phyloP scores from a whole-genome alignment of 352 stramenopile species.

The Pythium rishiriense region DNA sequence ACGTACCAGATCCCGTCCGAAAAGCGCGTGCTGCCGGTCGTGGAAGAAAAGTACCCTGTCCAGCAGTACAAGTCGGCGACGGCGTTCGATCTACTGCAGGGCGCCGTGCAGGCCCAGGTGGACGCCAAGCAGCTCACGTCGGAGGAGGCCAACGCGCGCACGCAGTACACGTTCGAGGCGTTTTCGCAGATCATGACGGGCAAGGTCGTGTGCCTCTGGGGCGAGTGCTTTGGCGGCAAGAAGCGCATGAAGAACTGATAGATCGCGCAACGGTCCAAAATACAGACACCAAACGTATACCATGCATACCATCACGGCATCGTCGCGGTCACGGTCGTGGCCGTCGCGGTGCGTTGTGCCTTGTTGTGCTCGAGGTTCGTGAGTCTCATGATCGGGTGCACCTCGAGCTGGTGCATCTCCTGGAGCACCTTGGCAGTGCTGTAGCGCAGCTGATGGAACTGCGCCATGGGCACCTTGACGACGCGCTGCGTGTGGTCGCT shows the following conservation, averaged over 20 bases:
- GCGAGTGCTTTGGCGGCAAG: constrained; percentile 85
- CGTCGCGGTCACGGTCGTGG: not conserved
- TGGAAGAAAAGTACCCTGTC: constrained; percentile 75
- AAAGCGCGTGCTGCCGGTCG: constrained; percentile 71
- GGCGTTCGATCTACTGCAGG: constrained; percentile 36
- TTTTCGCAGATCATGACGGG: constrained; percentile 79
- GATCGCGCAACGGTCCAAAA: not conserved
- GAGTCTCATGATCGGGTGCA: constrained; percentile 78
- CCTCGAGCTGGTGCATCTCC: constrained; percentile 72
- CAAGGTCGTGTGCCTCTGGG: constrained; percentile 83
- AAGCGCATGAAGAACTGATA: constrained; percentile 84
- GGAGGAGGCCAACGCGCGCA: constrained; percentile 48
- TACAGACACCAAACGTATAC: not conserved
- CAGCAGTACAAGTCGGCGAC: constrained; percentile 67
- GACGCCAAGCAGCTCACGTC: constrained; percentile 55
- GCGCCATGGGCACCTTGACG: constrained; percentile 49
- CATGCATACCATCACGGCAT: not conserved
- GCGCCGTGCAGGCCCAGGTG: constrained; percentile 41
- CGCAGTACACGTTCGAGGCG: constrained; percentile 70
- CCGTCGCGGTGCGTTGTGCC: not conserved
- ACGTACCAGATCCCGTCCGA: constrained; percentile 86
- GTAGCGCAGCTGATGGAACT: constrained; percentile 83
- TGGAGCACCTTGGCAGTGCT: constrained; percentile 70
- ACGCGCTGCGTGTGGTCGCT: constrained; percentile 43
- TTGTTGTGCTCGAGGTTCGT: constrained; percentile 40